Conservation (phyloP, 2,329 filamentous ascomycete genomes). For the Exserohilum turcica region DNA sequence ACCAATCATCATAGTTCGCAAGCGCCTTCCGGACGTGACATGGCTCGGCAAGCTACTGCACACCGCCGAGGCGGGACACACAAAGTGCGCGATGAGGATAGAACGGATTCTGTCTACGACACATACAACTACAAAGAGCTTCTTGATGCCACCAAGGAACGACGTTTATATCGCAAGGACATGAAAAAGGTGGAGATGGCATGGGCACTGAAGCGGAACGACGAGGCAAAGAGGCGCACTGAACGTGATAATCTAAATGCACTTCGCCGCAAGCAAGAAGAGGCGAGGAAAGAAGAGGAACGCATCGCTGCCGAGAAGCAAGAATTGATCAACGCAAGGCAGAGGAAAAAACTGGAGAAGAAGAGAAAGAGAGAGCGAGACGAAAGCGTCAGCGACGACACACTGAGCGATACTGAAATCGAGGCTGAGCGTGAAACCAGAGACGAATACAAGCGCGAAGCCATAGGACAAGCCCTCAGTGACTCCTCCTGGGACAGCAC, state of each 20-base stretch:
- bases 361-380: slow-evolving; percentile 11
- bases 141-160: slow-evolving; percentile 21
- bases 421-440: slow-evolving; percentile 1
- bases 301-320: slow-evolving; percentile 9
- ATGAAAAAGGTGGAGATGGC: slow-evolving; percentile 40
- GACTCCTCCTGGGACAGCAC: slow-evolving; percentile 31
- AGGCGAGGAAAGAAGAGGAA: slow-evolving; percentile 17
- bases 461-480: slow-evolving; percentile 19
- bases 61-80: slow-evolving; percentile 41
- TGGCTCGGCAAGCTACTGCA: slow-evolving; percentile 20
- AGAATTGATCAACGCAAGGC: slow-evolving; percentile 9
- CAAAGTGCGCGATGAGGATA: slow-evolving; percentile 32
- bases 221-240: slow-evolving; percentile 10
- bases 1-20: slow-evolving; percentile 2
- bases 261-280: slow-evolving; percentile 10
- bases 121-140: slow-evolving; percentile 32
- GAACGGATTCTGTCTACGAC: slow-evolving; percentile 40
- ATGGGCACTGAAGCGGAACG: slow-evolving; percentile 27
- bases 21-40: neutral
- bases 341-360: slow-evolving; percentile 13
- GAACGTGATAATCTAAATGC: slow-evolving; percentile 19
- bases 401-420: neutral
- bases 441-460: slow-evolving; percentile 4
- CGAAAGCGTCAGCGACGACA: slow-evolving; percentile 26
- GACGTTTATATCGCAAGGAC: slow-evolving; percentile 34